Conservation (phyloP, 371 early-diverging fungal species). For the Dichotomocladium elegans region DNA sequence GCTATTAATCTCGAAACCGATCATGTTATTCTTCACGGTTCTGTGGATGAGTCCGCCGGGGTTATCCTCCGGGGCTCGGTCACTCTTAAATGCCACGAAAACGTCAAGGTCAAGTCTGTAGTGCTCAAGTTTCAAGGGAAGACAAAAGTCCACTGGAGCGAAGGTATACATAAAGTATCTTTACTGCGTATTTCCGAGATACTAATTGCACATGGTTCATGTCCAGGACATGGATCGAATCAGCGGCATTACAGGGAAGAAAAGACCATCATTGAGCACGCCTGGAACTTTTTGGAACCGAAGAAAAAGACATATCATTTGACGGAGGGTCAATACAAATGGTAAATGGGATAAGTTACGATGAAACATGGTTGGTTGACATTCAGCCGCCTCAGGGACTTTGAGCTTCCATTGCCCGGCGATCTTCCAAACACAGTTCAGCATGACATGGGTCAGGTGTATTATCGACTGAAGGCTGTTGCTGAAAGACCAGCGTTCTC, state of each 20-base stretch:
- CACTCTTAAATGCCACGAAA: conserved; percentile 33
- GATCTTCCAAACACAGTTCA: conserved; percentile 42
- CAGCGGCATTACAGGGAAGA: conserved; percentile 43
- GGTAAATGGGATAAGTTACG: conserved; percentile 27
- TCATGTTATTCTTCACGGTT: conserved; percentile 42
- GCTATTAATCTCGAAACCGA: conserved; percentile 36
- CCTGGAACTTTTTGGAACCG: conserved; percentile 40
- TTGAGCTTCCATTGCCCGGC: conserved; percentile 50
- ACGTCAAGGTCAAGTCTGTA: conserved; percentile 37
- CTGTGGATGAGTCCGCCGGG: conserved; percentile 42
- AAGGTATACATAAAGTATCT: conserved; percentile 26
- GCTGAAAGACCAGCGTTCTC: conserved; percentile 46
- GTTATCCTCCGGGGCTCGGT: conserved; percentile 43
- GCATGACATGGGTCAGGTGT: conserved; percentile 34
- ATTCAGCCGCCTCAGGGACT: conserved; percentile 27
- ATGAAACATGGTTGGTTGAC: background rate
- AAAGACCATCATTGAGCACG: conserved; percentile 36
- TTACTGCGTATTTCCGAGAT: background rate
- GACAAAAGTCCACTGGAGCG: conserved; percentile 40
- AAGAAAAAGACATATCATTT: conserved; percentile 35
- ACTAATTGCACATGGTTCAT: background rate
- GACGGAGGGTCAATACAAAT: conserved; percentile 36
- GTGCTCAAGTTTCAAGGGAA: conserved; percentile 41
- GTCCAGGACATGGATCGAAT: conserved; percentile 35
- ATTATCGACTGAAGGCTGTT: conserved; percentile 36